Base-by-base conservation (phyloP, 345 rosid species). In the Hypericum perforatum region DNA sequence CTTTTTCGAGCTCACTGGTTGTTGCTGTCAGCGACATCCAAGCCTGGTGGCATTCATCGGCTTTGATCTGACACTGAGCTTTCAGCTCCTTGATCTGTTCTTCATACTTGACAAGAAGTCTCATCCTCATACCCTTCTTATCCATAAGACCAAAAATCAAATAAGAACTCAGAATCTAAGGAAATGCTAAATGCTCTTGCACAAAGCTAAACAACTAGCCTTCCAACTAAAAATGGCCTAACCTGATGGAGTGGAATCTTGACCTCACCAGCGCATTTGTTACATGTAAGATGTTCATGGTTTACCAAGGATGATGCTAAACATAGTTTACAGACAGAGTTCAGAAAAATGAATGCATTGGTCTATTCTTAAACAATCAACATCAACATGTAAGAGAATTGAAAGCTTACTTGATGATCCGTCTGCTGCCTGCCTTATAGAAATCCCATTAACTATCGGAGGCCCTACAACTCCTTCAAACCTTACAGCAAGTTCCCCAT, bases 1-100 rank as follows among this genome's bases (percentile, higher is more conserved):
- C 37, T 49, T 62, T 39, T 60, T 62, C 66, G 6, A 47, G 50
- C 43, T 54, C 54, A 36, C 47, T 45, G 42, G 41, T 62, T 6
- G 66, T 43, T 3, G 60, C 49, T 9, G 60, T 62, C 45, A 62
- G 46, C 32, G 66, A 62, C 66, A 62, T 62, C 66, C 66, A 62
- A n/a, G 66, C 66, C 53, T 62, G 54, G 43, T 54, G 41, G 49
- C 66, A 62, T 47, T 62, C 66, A 48, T 62, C 54, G 47, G 59
- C 41, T 54, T 62, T 62, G 14, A 29, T 11, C 47, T 55, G 54
- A 54, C 60, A 62, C n/a, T 40, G 55, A 45, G 36, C 40, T 38
- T 41, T 62, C 55, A 62, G 42, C 22, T 62, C 60, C 37, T 40
- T 45, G 45, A 54, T 54, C 66, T 55, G 45, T 48, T 54, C 55